phyloP scores from a whole-genome alignment of 495 filamentous ascomycete species.

The Cladorrhinum samala region DNA sequence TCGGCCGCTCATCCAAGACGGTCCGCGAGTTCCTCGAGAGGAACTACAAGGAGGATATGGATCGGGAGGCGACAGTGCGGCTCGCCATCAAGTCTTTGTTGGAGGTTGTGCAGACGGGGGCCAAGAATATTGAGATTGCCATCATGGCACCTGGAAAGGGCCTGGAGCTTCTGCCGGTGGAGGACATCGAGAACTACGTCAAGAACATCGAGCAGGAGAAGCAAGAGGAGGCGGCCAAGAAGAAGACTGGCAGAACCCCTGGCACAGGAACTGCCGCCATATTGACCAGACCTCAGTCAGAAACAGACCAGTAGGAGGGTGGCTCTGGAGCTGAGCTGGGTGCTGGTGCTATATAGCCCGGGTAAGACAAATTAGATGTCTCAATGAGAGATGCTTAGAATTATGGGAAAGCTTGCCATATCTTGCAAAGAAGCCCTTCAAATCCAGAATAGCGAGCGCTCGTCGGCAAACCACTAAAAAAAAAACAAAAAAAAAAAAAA shows the following conservation, averaged over 20 bases:
- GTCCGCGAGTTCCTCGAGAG: slow-evolving; percentile 96
- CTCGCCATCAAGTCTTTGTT: slow-evolving; percentile 94
- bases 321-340: neutral
- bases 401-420: neutral
- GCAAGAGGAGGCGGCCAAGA: slow-evolving; percentile 94
- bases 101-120: slow-evolving; percentile 96
- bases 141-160: slow-evolving; percentile 93
- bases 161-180: slow-evolving; percentile 90
- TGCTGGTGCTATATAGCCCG: too few relatives aligned
- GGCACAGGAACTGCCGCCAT: slow-evolving; percentile 75
- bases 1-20: slow-evolving; percentile 96
- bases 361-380: neutral
- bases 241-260: slow-evolving; percentile 77
- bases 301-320: slow-evolving; percentile 24
- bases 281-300: slow-evolving; percentile 60
- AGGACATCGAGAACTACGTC: slow-evolving; percentile 92
- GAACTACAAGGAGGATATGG: slow-evolving; percentile 96
- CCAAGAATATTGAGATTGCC: slow-evolving; percentile 99
- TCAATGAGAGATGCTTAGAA: neutral
- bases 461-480: neutral
- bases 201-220: slow-evolving; percentile 99
- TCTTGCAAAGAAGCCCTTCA: too few relatives aligned
- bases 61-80: slow-evolving; percentile 92
- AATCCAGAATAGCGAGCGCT: neutral
- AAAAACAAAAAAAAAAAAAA: too few relatives aligned